A percentile compares a stretch with the other conserved stretches of the same genome.
Evolutionary conservation across 139 green algal genomes (phyloP).

Genomic region (Astrephomene gubernaculifera): DNA sequence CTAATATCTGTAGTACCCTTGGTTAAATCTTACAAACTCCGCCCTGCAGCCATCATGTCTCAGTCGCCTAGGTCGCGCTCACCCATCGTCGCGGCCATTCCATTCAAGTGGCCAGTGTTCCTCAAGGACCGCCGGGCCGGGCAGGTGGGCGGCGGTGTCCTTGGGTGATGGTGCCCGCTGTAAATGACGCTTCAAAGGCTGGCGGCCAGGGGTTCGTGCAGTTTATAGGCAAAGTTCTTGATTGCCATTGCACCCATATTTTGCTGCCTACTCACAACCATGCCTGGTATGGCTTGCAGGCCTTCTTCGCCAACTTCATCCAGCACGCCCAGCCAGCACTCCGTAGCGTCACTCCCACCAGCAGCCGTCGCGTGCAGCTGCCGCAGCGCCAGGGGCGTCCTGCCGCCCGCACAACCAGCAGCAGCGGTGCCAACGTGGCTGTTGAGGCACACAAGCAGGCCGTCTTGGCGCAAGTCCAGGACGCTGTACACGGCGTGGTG

Average conservation of each 20-base stretch:
- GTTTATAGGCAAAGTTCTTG: background rate
- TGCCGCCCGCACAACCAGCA: too few relatives aligned
- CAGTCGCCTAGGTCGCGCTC: background rate
- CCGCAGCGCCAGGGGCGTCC: background rate
- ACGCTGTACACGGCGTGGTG: slow-evolving; percentile 5
- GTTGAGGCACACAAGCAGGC: background rate
- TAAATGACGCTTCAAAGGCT: background rate
- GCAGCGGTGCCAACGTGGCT: background rate
- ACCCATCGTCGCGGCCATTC: background rate
- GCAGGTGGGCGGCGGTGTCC: background rate
- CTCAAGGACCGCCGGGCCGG: background rate
- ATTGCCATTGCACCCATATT: background rate
- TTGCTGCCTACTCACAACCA: background rate
- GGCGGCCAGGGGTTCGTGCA: too few relatives aligned
- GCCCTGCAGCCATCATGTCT: background rate
- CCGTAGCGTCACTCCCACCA: background rate
- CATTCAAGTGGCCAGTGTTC: slow-evolving; percentile 56
- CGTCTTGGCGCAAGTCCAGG: background rate
- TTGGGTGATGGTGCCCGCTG: too few relatives aligned
- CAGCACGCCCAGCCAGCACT: background rate
- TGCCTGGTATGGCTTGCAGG: background rate
- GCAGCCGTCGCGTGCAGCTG: background rate
- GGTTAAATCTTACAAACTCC: too few relatives aligned
- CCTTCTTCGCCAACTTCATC: slow-evolving; percentile 24
- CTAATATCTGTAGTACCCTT: background rate